These are phyloP conservation scores for Gonium pectorale DNA, from an alignment of 139 green algal genomes.

Conservation along the genomic window DNA sequence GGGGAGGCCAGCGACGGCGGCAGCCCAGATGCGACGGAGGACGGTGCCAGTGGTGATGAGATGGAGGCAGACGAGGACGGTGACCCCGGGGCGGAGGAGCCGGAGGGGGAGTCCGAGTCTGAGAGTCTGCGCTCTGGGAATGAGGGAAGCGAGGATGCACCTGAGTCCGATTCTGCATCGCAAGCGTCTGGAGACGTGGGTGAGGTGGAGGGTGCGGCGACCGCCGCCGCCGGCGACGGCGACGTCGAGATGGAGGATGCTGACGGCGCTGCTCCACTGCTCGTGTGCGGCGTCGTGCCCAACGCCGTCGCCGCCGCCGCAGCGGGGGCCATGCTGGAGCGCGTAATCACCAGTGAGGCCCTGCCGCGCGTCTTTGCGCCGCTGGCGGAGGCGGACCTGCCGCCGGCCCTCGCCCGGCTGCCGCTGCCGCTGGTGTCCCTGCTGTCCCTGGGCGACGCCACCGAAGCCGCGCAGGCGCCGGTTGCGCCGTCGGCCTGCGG, in stretches of 20 bases:
- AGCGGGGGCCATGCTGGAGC: slow-evolving; percentile 11
- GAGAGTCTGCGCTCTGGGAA: too few species aligned
- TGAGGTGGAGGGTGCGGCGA: neutral
- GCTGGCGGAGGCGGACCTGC: slow-evolving; percentile 38
- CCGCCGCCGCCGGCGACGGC: neutral
- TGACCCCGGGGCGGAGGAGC: neutral
- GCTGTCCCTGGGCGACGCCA: slow-evolving; percentile 4
- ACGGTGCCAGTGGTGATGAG: neutral
- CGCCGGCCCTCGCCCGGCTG: slow-evolving; percentile 18
- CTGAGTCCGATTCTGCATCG: too few species aligned
- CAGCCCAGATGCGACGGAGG: too few species aligned
- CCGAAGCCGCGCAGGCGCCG: neutral
- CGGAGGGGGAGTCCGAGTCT: neutral
- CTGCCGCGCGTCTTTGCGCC: slow-evolving; percentile 10
- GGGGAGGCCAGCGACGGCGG: too few species aligned
- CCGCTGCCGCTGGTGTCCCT: slow-evolving; percentile 44
- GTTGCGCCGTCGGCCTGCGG: too few species aligned
- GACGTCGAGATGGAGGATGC: neutral
- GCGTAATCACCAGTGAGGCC: neutral
- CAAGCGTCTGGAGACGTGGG: too few species aligned
- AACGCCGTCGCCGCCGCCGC: neutral
- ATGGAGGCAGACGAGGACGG: neutral
- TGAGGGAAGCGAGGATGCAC: too few species aligned
- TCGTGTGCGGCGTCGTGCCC: slow-evolving; percentile 8
- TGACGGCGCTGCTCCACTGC: neutral